These are phyloP conservation scores for Sungouiozyma intestinalis DNA, from an alignment of 805 yeast genomes.

Conservation along the genomic window DNA sequence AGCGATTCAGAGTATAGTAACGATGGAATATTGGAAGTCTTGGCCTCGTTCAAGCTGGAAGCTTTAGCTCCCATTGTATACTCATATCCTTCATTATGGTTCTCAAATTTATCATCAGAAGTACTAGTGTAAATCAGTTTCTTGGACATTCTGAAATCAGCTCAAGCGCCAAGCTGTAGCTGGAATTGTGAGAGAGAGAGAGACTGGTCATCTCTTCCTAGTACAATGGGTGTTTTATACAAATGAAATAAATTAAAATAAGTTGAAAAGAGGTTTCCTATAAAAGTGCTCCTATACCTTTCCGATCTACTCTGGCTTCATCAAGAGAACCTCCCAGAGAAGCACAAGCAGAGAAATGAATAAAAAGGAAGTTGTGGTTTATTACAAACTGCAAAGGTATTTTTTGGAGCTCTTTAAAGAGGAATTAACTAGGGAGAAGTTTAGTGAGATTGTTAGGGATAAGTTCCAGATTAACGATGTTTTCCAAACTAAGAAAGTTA, in stretches of 20 bases:
- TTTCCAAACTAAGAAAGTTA: not conserved
- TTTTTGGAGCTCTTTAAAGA: not conserved
- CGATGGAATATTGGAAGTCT: not conserved
- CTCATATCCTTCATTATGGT: not conserved
- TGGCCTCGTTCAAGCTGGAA: not conserved
- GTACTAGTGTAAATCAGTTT: not conserved
- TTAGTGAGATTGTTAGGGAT: not conserved
- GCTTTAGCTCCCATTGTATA: not conserved
- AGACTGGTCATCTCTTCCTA: no score
- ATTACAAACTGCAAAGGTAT: not conserved
- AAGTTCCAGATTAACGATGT: not conserved
- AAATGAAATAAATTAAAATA: no score
- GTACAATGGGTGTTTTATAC: no score
- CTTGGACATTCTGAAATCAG: no score
- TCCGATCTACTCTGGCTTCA: no score
- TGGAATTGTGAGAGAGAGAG: no score
- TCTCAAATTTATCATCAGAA: not conserved
- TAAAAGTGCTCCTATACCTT: no score
- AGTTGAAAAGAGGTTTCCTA: no score
- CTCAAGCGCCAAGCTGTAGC: no score
- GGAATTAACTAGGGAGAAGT: not conserved
- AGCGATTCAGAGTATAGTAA: slow-evolving; percentile 19
- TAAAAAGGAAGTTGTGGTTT: not conserved
- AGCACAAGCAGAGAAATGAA: no score
- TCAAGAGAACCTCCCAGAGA: no score